Evolutionary conservation across 257 asterid species (phyloP).

Genomic region (Jasminum sambac): DNA sequence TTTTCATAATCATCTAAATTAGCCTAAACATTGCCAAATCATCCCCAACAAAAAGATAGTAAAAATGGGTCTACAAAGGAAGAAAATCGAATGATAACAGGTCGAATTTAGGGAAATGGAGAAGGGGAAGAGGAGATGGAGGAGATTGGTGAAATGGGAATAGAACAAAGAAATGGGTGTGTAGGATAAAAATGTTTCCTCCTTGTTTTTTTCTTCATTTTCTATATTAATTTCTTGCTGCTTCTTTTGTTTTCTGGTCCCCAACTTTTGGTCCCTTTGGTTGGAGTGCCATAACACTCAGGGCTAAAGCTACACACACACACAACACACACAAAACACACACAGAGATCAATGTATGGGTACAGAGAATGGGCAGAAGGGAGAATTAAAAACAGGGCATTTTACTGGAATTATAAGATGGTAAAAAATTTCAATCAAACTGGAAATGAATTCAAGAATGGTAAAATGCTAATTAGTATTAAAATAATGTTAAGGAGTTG

Average conservation of each 20-base stretch:
- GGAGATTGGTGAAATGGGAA: conserved; percentile 15
- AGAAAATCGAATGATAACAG: conserved; percentile 19
- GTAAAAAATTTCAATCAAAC: neutral
- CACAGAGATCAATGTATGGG: conserved; percentile 29
- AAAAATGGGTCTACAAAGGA: neutral
- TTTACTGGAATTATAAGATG: conserved; percentile 16
- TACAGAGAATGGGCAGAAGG: conserved; percentile 23
- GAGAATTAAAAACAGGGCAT: conserved; percentile 8
- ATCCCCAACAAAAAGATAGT: conserved; percentile 12
- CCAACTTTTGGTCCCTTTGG: conserved; percentile 50
- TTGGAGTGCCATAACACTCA: conserved; percentile 48
- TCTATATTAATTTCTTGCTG: conserved; percentile 25
- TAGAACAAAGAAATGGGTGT: neutral
- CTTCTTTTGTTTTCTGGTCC: conserved; percentile 32
- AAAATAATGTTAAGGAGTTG: neutral
- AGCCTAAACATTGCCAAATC: conserved; percentile 40
- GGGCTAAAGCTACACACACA: conserved; percentile 37
- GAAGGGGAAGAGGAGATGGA: conserved; percentile 21
- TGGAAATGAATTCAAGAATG: neutral
- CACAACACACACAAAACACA: conserved; percentile 2
- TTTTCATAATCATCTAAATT: conserved; percentile 26
- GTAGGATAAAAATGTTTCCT: conserved; percentile 26
- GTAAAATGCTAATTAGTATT: neutral
- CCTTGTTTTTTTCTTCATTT: conserved; percentile 20
- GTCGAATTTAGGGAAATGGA: conserved; percentile 25